Conservation (phyloP, 2,329 filamentous ascomycete species). For the Tolypocladium endophyticum region DNA sequence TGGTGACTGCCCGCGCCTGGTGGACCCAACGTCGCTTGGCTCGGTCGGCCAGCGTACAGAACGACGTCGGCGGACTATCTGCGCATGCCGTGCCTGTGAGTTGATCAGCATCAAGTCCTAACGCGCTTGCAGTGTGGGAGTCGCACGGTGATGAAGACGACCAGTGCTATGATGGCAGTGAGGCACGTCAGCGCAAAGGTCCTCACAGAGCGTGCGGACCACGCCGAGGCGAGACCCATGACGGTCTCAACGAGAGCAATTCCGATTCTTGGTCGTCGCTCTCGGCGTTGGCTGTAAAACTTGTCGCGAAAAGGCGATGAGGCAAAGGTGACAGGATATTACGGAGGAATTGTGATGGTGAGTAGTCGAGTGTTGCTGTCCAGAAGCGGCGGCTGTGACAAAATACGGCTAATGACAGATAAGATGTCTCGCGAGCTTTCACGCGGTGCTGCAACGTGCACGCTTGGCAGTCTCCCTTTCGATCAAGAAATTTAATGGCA, state of each 20-base stretch:
- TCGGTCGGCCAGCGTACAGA: conserved; percentile 6
- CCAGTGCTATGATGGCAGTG: conserved; percentile 9
- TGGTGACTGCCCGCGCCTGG: neutral
- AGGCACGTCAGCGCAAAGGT: conserved; percentile 6
- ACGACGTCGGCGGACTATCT: conserved; percentile 13
- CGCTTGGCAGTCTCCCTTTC: neutral
- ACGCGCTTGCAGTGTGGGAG: neutral
- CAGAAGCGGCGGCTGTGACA: too few species aligned
- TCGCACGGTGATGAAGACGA: conserved; percentile 20
- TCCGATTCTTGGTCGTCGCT: neutral
- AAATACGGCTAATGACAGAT: too few species aligned
- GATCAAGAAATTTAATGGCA: neutral
- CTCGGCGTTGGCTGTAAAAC: neutral
- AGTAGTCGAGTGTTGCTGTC: too few species aligned
- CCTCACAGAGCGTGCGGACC: neutral
- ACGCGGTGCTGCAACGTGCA: neutral
- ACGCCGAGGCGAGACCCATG: neutral
- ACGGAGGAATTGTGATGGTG: too few species aligned
- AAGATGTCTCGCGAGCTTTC: neutral
- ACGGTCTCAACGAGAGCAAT: neutral
- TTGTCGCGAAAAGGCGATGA: neutral
- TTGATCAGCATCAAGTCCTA: neutral
- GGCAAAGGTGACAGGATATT: neutral
- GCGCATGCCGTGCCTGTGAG: conserved; percentile 18
- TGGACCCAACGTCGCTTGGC: neutral